phyloP scores from a whole-genome alignment of 2,329 filamentous ascomycete species.

The Pseudogymnoascus sp. region DNA sequence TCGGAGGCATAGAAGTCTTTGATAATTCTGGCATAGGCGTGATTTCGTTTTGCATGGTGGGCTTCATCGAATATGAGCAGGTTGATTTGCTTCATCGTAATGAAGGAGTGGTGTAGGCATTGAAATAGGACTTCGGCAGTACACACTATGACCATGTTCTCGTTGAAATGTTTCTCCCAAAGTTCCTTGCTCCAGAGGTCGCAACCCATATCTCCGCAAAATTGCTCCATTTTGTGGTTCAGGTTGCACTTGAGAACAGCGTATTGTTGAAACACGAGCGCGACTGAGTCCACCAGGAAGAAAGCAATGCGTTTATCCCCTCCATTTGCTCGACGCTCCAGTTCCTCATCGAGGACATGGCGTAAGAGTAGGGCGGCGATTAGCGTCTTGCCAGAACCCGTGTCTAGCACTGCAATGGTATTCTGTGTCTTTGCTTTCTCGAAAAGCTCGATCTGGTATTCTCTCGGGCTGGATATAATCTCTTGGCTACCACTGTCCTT shows the following conservation, averaged over 20 bases:
- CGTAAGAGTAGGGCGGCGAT: slow-evolving; percentile 83
- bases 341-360: slow-evolving; percentile 69
- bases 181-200: slow-evolving; percentile 55
- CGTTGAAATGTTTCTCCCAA: slow-evolving; percentile 51
- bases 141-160: slow-evolving; percentile 82
- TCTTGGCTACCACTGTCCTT: slow-evolving; percentile 32
- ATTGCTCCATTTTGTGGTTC: slow-evolving; percentile 64
- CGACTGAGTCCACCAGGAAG: slow-evolving; percentile 84
- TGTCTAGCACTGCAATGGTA: slow-evolving; percentile 87
- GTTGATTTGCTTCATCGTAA: slow-evolving; percentile 77
- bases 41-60: slow-evolving; percentile 91
- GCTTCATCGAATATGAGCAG: slow-evolving; percentile 93
- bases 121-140: slow-evolving; percentile 82
- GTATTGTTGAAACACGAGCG: slow-evolving; percentile 84
- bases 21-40: slow-evolving; percentile 84
- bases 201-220: slow-evolving; percentile 64
- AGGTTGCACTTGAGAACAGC: slow-evolving; percentile 77
- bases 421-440: slow-evolving; percentile 80
- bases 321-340: slow-evolving; percentile 60
- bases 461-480: slow-evolving; percentile 72
- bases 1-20: slow-evolving; percentile 70
- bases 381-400: slow-evolving; percentile 94
- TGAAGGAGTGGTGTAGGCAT: slow-evolving; percentile 71
- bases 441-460: slow-evolving; percentile 90
- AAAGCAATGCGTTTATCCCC: slow-evolving; percentile 63